Percentiles rank a stretch among this genome's conserved stretches.
Conservation (phyloP, 2,329 filamentous ascomycete species). For the Nothomitra cinnamomea region DNA sequence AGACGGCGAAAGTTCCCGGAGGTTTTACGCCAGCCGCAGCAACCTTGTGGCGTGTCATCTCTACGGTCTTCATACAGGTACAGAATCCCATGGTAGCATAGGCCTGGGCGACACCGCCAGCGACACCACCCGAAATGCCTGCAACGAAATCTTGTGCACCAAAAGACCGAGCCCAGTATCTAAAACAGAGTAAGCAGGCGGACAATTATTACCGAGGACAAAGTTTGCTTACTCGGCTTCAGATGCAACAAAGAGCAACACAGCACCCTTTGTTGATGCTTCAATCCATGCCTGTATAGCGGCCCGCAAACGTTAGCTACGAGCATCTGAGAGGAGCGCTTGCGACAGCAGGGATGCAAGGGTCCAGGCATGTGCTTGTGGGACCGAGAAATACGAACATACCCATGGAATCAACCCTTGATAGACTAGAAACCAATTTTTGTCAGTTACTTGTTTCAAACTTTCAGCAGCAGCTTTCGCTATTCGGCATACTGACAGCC, state of each 20-base stretch:
- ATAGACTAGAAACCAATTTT: constrained; percentile 49
- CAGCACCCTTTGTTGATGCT: constrained; percentile 97
- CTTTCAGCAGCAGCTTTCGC: not conserved
- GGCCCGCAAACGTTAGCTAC: not conserved
- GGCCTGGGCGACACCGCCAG: constrained; percentile 88
- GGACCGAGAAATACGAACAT: not conserved
- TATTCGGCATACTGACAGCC: constrained; percentile 58
- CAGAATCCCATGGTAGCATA: constrained; percentile 99
- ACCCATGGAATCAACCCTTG: constrained; percentile 94
- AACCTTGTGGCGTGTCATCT: constrained; percentile 97
- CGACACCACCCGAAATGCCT: constrained; percentile 82
- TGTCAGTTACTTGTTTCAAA: not conserved
- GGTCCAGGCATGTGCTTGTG: not conserved
- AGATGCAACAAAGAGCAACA: constrained; percentile 96
- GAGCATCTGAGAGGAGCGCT: not conserved
- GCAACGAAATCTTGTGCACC: constrained; percentile 76
- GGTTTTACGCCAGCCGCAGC: constrained; percentile 68
- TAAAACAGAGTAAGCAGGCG: constrained; percentile 1
- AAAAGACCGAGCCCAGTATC: constrained; percentile 65
- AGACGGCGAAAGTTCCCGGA: constrained; percentile 82
- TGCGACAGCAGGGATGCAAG: not conserved
- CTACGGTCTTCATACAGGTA: constrained; percentile 99
- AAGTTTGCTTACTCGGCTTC: constrained; percentile 51
- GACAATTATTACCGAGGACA: constrained; percentile 4
- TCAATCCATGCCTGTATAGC: constrained; percentile 74